Percentiles rank a stretch among this genome's conserved stretches.
Conservation (phyloP, 2,329 filamentous ascomycete species). For the Orbilia ellipsospora region DNA sequence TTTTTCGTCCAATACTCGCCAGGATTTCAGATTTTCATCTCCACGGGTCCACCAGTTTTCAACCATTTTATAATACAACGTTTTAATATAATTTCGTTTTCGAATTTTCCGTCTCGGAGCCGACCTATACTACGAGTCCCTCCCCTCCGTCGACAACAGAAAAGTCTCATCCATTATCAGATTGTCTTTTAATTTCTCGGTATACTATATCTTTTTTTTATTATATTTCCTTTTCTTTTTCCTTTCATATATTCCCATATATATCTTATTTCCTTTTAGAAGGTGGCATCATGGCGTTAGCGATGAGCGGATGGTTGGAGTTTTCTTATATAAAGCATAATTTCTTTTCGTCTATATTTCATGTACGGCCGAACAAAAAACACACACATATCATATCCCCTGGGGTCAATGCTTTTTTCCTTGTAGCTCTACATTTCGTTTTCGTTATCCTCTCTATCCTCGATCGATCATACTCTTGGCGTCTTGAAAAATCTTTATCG, state of each 20-base stretch:
- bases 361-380: slow-evolving; percentile 55
- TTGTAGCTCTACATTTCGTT: slow-evolving; percentile 8
- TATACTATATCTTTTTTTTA: slow-evolving; percentile 3
- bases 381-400: slow-evolving; percentile 1
- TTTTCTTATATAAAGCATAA: slow-evolving; percentile 54
- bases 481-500: slow-evolving; percentile 29
- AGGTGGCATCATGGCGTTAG: slow-evolving; percentile 55
- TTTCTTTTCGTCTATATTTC: slow-evolving; percentile 4
- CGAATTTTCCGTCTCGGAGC: not conserved
- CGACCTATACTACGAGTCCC: not conserved
- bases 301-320: slow-evolving; percentile 56
- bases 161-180: slow-evolving; percentile 31
- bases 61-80: slow-evolving; percentile 1
- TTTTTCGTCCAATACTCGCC: not conserved
- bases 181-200: slow-evolving; percentile 31
- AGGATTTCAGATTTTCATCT: not conserved
- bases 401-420: slow-evolving; percentile 44
- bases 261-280: slow-evolving; percentile 37
- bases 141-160: not conserved
- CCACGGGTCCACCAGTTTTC: slow-evolving; percentile 1
- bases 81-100: no score
- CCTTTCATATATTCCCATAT: no score
- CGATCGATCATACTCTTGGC: slow-evolving; percentile 45
- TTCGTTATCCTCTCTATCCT: slow-evolving; percentile 6
- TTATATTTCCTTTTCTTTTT: slow-evolving; percentile 25